phyloP scores from a whole-genome alignment of 495 filamentous ascomycete species.

The Evernia prunastri region DNA sequence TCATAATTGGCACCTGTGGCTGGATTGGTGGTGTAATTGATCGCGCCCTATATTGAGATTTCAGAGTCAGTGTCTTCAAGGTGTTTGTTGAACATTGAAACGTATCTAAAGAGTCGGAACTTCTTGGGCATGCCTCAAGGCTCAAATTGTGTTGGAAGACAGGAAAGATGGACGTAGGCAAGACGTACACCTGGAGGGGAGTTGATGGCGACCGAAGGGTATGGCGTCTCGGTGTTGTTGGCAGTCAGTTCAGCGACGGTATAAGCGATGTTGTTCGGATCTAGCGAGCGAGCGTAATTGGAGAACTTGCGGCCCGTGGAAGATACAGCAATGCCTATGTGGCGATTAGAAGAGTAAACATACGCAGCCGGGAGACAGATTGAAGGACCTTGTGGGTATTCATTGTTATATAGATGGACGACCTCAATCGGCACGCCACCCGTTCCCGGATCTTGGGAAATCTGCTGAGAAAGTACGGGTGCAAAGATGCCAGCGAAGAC shows the following conservation, averaged over 20 bases:
- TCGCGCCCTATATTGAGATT: slow-evolving; percentile 25
- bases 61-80: neutral
- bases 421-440: slow-evolving; percentile 20
- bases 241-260: slow-evolving; percentile 41
- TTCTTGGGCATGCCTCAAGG: neutral
- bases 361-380: too few relatives aligned
- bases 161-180: neutral
- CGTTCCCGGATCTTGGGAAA: slow-evolving; percentile 20
- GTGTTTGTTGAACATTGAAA: neutral
- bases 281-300: slow-evolving; percentile 41
- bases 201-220: slow-evolving; percentile 38
- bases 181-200: slow-evolving; percentile 31
- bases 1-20: slow-evolving; percentile 36
- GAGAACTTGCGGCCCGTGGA: slow-evolving; percentile 39
- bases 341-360: neutral
- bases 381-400: slow-evolving; percentile 25
- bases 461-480: slow-evolving; percentile 14
- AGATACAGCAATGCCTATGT: slow-evolving; percentile 39
- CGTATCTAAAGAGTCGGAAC: neutral
- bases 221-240: slow-evolving; percentile 36
- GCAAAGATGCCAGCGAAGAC: neutral
- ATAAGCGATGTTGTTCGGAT: slow-evolving; percentile 36
- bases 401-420: slow-evolving; percentile 28
- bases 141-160: neutral
- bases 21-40: slow-evolving; percentile 41